Percentiles rank a stretch among this genome's conserved stretches.
These are phyloP conservation scores for Orbilia quercus DNA, from an alignment of 2,329 filamentous ascomycete genomes.

Conservation along the genomic window DNA sequence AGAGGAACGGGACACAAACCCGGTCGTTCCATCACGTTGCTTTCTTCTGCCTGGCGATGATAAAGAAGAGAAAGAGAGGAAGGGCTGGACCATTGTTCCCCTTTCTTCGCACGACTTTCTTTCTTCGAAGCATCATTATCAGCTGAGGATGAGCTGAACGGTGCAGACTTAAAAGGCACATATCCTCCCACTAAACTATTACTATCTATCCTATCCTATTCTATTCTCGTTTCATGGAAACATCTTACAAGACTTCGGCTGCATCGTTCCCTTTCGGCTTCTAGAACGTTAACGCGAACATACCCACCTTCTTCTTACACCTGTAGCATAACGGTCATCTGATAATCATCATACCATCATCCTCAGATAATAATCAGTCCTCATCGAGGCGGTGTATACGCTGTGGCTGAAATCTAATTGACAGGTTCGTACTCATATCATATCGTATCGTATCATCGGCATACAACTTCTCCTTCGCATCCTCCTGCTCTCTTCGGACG, in stretches of 20 bases:
- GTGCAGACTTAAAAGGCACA: conserved; percentile 35
- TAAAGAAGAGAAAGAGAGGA: not conserved
- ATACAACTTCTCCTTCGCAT: conserved; percentile 22
- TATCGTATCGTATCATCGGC: conserved; percentile 23
- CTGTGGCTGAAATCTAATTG: conserved; percentile 12
- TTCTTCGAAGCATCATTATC: conserved; percentile 3
- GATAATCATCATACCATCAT: too few relatives aligned
- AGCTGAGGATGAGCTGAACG: conserved; percentile 36
- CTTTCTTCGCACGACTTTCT: too few relatives aligned
- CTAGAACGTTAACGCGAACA: not conserved
- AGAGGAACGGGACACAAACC: conserved; percentile 35
- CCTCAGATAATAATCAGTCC: too few relatives aligned
- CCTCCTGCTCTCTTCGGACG: conserved; percentile 16
- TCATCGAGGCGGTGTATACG: not conserved
- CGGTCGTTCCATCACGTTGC: conserved; percentile 17
- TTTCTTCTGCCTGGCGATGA: conserved; percentile 15
- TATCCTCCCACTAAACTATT: conserved; percentile 2
- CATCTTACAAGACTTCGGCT: conserved; percentile 13
- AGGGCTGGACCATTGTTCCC: conserved; percentile 11
- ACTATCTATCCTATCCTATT: not conserved
- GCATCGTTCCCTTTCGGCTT: conserved; percentile 17
- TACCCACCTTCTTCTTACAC: conserved; percentile 1
- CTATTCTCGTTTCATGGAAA: conserved; percentile 4
- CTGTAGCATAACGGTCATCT: not conserved
- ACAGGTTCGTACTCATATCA: conserved; percentile 43